Evolutionary conservation across 2,329 filamentous ascomycete genomes (phyloP).

Genomic region (Diplodia corticola): DNA sequence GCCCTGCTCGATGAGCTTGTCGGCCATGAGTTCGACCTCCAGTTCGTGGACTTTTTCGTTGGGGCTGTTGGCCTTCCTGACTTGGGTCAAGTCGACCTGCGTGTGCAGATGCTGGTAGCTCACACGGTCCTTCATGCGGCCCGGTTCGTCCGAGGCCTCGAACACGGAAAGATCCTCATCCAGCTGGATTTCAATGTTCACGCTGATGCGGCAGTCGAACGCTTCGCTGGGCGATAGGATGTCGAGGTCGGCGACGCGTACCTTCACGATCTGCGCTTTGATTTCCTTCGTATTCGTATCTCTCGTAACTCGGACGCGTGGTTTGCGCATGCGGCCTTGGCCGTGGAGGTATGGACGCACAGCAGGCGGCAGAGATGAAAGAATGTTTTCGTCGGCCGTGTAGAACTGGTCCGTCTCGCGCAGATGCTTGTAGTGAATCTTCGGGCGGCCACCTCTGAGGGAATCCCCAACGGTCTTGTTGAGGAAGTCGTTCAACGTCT

Average conservation of each 20-base stretch:
- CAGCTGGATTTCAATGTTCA: slow-evolving; percentile 92
- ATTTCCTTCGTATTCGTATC: slow-evolving; percentile 71
- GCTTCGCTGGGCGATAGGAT: slow-evolving; percentile 73
- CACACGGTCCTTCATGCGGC: slow-evolving; percentile 84
- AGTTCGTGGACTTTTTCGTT: slow-evolving; percentile 73
- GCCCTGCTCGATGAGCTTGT: slow-evolving; percentile 66
- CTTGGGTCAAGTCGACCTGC: slow-evolving; percentile 90
- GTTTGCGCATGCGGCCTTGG: slow-evolving; percentile 25
- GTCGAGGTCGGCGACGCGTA: slow-evolving; percentile 83
- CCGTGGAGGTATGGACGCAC: slow-evolving; percentile 36
- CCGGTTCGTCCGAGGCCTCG: slow-evolving; percentile 45
- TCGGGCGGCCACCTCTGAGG: slow-evolving; percentile 53
- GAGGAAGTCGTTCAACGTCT: slow-evolving; percentile 78
- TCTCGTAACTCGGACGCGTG: slow-evolving; percentile 60
- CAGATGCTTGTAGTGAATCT: slow-evolving; percentile 78
- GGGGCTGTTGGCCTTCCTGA: slow-evolving; percentile 57
- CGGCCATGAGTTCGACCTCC: slow-evolving; percentile 72
- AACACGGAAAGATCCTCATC: slow-evolving; percentile 49
- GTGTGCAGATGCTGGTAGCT: slow-evolving; percentile 84
- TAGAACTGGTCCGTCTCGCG: slow-evolving; percentile 81
- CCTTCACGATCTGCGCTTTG: slow-evolving; percentile 85
- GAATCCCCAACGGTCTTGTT: slow-evolving; percentile 66
- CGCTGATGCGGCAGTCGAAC: slow-evolving; percentile 89
- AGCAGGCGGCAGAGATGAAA: slow-evolving; percentile 48
- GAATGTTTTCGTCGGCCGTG: slow-evolving; percentile 29